Evolutionary conservation across 768 basidiomycete species (phyloP).

Genomic region (Trichaptum fuscoviolaceum): DNA sequence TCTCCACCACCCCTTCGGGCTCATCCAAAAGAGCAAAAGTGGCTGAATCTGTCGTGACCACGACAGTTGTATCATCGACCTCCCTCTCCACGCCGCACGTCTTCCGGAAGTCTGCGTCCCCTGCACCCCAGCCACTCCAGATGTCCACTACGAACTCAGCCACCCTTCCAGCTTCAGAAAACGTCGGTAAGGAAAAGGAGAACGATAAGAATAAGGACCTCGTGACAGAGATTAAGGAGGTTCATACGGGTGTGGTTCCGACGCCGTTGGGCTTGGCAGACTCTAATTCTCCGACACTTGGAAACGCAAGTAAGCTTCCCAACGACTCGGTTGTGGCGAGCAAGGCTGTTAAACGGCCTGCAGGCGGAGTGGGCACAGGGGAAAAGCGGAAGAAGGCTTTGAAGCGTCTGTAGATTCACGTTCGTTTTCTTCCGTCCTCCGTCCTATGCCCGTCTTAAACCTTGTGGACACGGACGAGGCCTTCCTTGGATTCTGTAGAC

Average conservation of each 20-base stretch:
- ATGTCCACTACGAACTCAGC: constrained; percentile 35
- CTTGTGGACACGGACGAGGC: too few relatives aligned
- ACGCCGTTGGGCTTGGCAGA: constrained; percentile 69
- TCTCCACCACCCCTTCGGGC: constrained; percentile 11
- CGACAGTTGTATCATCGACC: constrained; percentile 27
- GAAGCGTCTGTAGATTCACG: constrained; percentile 52
- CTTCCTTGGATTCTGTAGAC: too few relatives aligned
- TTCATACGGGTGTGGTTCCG: constrained; percentile 32
- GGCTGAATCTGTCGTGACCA: constrained; percentile 21
- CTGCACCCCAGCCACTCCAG: constrained; percentile 30
- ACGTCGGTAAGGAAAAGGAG: background rate
- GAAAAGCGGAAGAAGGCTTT: constrained; percentile 90
- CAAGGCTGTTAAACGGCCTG: constrained; percentile 68
- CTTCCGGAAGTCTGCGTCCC: constrained; percentile 39
- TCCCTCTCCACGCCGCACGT: constrained; percentile 23
- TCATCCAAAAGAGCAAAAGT: constrained; percentile 9
- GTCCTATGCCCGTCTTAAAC: background rate
- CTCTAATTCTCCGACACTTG: constrained; percentile 24
- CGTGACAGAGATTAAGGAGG: background rate
- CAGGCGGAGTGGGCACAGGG: constrained; percentile 46
- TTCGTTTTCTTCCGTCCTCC: background rate
- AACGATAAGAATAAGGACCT: background rate
- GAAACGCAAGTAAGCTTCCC: constrained; percentile 55
- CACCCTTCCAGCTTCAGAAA: constrained; percentile 31
- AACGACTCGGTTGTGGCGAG: constrained; percentile 49